These are phyloP conservation scores for Pichia sp. DNA, from an alignment of 1,139 yeast genomes.

Conservation along the genomic window DNA sequence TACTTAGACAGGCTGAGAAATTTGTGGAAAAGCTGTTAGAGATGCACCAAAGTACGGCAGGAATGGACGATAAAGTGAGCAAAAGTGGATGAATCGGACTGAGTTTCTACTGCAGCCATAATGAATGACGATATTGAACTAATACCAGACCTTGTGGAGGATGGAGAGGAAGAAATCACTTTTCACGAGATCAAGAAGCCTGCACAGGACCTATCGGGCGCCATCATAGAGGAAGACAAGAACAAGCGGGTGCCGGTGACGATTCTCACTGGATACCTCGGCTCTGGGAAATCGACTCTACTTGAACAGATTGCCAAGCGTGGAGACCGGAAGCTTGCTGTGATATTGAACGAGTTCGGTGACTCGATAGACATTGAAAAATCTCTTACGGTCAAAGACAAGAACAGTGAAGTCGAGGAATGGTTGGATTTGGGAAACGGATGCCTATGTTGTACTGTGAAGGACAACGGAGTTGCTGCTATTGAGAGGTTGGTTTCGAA, in stretches of 20 bases:
- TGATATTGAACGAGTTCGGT: constrained; percentile 87
- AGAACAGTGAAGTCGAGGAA: constrained; percentile 63
- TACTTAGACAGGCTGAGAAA: too few relatives aligned
- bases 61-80: too few relatives aligned
- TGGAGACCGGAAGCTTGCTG: constrained; percentile 73
- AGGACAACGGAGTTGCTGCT: constrained; percentile 91
- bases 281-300: constrained; percentile 90
- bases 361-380: constrained; percentile 87
- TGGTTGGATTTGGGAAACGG: constrained; percentile 98
- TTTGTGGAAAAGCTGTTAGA: too few relatives aligned
- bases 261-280: constrained; percentile 89
- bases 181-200: constrained; percentile 18
- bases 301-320: constrained; percentile 67
- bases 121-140: constrained; percentile 35
- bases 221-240: constrained; percentile 24
- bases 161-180: constrained; percentile 36
- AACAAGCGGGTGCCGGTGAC: constrained; percentile 74
- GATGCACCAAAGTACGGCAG: too few relatives aligned
- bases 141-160: constrained; percentile 49
- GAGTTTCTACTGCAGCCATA: too few relatives aligned
- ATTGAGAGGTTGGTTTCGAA: constrained; percentile 80
- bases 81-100: too few relatives aligned
- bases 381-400: constrained; percentile 70
- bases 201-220: constrained; percentile 14
- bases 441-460: constrained; percentile 92